Conservation (phyloP, 73 alveolate genomes). For the Blepharisma japonicum region DNA sequence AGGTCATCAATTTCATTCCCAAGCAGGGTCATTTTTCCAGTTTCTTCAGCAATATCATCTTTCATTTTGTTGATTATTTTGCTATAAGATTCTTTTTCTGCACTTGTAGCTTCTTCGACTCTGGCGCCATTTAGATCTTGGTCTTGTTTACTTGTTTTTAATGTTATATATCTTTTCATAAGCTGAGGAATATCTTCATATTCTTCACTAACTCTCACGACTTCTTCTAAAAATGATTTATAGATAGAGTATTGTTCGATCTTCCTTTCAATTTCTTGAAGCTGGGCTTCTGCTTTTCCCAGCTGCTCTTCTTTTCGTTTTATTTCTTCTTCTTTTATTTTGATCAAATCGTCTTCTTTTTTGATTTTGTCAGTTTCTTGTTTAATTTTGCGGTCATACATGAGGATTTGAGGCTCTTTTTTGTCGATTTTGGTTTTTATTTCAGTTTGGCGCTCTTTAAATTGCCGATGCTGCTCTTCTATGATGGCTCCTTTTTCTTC, state of each 20-base stretch:
- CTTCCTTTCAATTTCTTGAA: conserved; percentile 23
- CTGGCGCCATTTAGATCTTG: background rate
- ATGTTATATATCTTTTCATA: conserved; percentile 13
- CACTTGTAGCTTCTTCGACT: conserved; percentile 11
- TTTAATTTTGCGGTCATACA: conserved; percentile 15
- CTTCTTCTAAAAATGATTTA: conserved; percentile 22
- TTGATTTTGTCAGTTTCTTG: conserved; percentile 8
- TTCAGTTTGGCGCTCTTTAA: background rate
- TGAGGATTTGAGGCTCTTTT: background rate
- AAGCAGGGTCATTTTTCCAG: background rate
- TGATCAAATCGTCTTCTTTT: conserved; percentile 21
- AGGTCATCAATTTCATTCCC: conserved; percentile 24
- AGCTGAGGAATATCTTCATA: conserved; percentile 24
- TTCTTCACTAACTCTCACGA: conserved; percentile 4
- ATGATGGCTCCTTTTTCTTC: background rate
- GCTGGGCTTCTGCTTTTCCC: background rate
- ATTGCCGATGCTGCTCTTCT: conserved; percentile 12
- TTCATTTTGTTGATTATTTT: background rate
- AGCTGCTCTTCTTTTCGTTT: background rate
- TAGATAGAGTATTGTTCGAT: conserved; percentile 6
- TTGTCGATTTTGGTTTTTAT: conserved; percentile 9
- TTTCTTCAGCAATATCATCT: background rate
- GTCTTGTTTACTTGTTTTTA: conserved; percentile 22
- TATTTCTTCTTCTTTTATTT: conserved; percentile 28
- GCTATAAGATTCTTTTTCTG: background rate